Evolutionary conservation across 2,329 filamentous ascomycete genomes (phyloP).

Genomic region (Fusarium vanettenii): DNA sequence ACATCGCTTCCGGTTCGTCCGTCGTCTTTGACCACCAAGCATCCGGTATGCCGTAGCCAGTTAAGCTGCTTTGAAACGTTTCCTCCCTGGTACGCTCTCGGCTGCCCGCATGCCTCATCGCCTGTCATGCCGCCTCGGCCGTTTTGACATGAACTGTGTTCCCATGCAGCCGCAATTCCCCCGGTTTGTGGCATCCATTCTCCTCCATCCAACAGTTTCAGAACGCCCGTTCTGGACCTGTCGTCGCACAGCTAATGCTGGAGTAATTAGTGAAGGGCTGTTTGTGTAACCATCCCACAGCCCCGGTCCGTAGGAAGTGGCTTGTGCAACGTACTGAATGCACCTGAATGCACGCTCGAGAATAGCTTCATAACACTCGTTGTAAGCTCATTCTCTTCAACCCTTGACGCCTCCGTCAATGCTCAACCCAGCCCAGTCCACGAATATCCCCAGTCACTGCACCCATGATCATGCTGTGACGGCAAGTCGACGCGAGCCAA

Average conservation of each 20-base stretch:
- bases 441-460: background rate
- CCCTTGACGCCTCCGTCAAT: background rate
- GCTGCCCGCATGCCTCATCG: constrained; percentile 32
- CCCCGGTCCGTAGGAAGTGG: constrained; percentile 1
- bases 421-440: background rate
- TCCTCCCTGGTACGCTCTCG: constrained; percentile 16
- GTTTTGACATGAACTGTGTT: constrained; percentile 37
- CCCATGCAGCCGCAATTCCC: constrained; percentile 25
- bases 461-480: constrained; percentile 8
- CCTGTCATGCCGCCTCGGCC: constrained; percentile 26
- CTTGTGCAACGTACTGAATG: constrained; percentile 2
- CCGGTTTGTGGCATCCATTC: constrained; percentile 21
- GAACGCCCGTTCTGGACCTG: constrained; percentile 7
- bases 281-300: constrained; percentile 10
- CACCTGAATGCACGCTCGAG: background rate
- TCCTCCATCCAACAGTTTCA: constrained; percentile 8
- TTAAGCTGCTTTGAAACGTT: background rate
- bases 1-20: constrained; percentile 18
- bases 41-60: background rate
- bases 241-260: constrained; percentile 13
- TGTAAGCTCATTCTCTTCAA: background rate
- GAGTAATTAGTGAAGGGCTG: constrained; percentile 4
- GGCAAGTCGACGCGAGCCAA: background rate
- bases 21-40: background rate
- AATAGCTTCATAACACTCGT: background rate